A percentile compares a stretch with the other conserved stretches of the same genome.
These are phyloP conservation scores for Cladosporium sp. DNA, from an alignment of 2,329 filamentous ascomycete species.

Conservation along the genomic window DNA sequence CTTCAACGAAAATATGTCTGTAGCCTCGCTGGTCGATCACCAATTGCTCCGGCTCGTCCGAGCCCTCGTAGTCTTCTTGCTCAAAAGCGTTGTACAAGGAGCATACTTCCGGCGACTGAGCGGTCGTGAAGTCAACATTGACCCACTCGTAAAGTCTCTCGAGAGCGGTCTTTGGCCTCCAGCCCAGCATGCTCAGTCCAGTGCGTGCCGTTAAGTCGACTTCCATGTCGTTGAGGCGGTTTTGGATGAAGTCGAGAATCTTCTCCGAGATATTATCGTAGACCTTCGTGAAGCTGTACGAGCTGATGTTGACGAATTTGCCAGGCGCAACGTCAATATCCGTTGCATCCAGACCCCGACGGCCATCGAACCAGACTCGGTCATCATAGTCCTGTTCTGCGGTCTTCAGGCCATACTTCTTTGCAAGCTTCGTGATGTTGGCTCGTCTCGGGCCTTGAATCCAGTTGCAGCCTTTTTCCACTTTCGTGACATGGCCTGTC, in stretches of 20 bases:
- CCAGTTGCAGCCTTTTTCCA: conserved; percentile 20
- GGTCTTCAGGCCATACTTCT: conserved; percentile 16
- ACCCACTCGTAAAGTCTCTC: conserved; percentile 20
- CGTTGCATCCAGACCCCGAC: conserved; percentile 1
- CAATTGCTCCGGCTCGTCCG: conserved; percentile 11
- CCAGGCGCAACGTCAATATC: conserved; percentile 1
- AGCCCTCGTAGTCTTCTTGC: conserved; percentile 15
- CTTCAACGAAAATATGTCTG: conserved; percentile 18
- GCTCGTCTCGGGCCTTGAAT: conserved; percentile 14
- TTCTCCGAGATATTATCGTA: conserved; percentile 14
- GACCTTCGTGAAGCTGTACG: conserved; percentile 1
- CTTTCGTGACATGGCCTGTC: conserved; percentile 14
- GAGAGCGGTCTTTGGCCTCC: conserved; percentile 13
- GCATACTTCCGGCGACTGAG: conserved; percentile 15
- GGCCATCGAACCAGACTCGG: conserved; percentile 13
- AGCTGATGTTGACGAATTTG: conserved; percentile 16
- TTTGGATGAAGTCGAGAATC: conserved; percentile 18
- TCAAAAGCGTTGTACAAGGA: conserved; percentile 18
- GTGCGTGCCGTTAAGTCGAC: conserved; percentile 15
- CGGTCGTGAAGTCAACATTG: conserved; percentile 16
- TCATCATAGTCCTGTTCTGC: conserved; percentile 12
- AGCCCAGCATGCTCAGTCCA: conserved; percentile 17
- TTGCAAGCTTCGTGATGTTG: conserved; percentile 18
- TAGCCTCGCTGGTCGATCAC: conserved; percentile 18
- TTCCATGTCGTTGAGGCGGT: conserved; percentile 9